Evolutionary conservation across 2,329 filamentous ascomycete genomes (phyloP), one percentile per base, ranked within the genome.

Genomic region (Sporothrix inflata): DNA sequence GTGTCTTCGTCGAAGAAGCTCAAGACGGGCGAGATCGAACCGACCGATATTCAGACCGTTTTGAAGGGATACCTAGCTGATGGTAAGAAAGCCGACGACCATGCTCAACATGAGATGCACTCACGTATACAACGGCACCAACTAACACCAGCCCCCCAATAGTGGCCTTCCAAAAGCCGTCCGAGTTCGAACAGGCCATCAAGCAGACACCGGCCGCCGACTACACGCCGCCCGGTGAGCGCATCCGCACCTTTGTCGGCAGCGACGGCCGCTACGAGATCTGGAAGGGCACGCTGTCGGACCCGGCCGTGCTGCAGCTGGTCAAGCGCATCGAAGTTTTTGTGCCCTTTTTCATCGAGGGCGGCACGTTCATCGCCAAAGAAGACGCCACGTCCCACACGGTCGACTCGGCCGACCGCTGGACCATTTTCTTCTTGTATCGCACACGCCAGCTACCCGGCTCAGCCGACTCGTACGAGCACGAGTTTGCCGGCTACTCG

Each of bases 341-440:
- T 47, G 89, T 94, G 5, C 89, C 93, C 19, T 85, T 98, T 73
- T 97, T 94, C 80, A 98, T 99, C 74, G 97, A 99, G 80, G 96
- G 93, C 38, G 96, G 94, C n/a, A 92, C 89, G 4, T 89, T 89
- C 49, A 90, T 98, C 61, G 80, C 85, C 4, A 81, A 81, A 4
- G 81, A 84, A 2, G 89, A 94, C 69, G 87, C 91, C 60, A 65
- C 60, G 11, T 65, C 60, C 38, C 60, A 65, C 12, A 45, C 60
- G n/a, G 60, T 65, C 0, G 91, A 94, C 74, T 90, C 89, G 0
- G 82, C 91, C 24, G 88, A 94, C 74, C 88, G 95, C 77, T 99
- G 96, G 96, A 94, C 92, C 0, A 83, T 98, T n/a, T 98, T 94
- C 82, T 90, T 97, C 76, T 84, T 97, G 71, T 95, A 92, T 81